These are phyloP conservation scores for Carex cristatella DNA, from an alignment of 176 grass and related monocot species.

Conservation along the genomic window DNA sequence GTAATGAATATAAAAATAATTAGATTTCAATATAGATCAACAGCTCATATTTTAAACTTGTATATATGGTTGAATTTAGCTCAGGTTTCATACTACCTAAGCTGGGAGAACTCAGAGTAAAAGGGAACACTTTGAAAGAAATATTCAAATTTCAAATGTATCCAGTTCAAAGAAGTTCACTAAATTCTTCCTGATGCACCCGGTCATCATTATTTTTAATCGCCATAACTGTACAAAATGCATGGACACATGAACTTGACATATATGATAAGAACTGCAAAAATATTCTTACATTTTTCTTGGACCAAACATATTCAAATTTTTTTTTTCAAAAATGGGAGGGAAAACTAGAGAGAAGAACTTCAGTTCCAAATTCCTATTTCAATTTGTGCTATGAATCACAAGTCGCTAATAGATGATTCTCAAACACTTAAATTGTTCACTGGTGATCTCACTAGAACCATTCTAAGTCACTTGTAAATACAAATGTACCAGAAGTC, in stretches of 20 bases:
- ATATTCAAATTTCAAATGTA: background rate
- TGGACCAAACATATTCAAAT: background rate
- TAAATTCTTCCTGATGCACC: background rate
- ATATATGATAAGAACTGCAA: no score
- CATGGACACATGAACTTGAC: no score
- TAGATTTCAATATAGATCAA: background rate
- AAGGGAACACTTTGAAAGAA: no score
- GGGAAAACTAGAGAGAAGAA: background rate
- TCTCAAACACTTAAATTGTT: background rate
- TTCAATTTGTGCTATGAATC: background rate
- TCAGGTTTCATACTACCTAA: no score
- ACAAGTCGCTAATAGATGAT: background rate
- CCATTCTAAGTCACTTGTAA: background rate
- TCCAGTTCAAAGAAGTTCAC: background rate
- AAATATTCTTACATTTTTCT: no score
- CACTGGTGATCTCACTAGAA: background rate
- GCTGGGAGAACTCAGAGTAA: no score
- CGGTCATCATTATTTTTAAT: background rate
- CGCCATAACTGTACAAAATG: no score
- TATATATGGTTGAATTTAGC: background rate
- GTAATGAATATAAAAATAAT: background rate
- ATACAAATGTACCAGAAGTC: background rate
- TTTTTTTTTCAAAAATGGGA: background rate
- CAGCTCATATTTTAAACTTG: background rate
- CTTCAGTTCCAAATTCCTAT: background rate